Percentiles rank a stretch among this genome's conserved stretches.
These are phyloP conservation scores for Cladophialophora carrionii DNA, from an alignment of 2,329 filamentous ascomycete species.

Conservation along the genomic window DNA sequence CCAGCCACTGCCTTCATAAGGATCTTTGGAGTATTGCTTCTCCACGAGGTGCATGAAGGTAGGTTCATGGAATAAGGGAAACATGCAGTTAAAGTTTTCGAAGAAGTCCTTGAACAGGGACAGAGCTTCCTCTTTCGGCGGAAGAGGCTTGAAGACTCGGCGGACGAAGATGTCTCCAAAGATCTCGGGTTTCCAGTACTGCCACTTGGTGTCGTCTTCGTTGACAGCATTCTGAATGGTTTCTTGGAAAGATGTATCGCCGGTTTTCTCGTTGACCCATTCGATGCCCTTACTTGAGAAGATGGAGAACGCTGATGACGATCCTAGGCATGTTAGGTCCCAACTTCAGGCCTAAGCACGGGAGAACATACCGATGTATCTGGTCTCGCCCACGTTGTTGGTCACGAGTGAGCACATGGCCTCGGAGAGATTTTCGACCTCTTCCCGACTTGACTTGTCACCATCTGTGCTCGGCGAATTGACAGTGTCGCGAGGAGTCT, in stretches of 20 bases:
- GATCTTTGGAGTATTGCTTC: constrained; percentile 87
- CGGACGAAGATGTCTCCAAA: constrained; percentile 90
- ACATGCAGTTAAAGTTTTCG: constrained; percentile 99
- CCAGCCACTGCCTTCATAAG: constrained; percentile 95
- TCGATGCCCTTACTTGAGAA: constrained; percentile 98
- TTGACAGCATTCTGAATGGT: constrained; percentile 81
- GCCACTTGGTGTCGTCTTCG: constrained; percentile 90
- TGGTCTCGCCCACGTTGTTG: constrained; percentile 89
- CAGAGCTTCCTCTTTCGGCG: constrained; percentile 81
- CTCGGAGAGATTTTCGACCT: constrained; percentile 87
- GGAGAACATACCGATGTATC: constrained; percentile 79
- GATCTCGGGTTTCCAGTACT: constrained; percentile 96
- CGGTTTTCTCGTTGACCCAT: constrained; percentile 97
- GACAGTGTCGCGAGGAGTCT: constrained; percentile 43
- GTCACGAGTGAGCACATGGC: constrained; percentile 99
- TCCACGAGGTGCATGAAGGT: constrained; percentile 98
- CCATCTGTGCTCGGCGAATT: constrained; percentile 31
- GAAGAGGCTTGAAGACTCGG: constrained; percentile 79
- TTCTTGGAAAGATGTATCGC: constrained; percentile 89
- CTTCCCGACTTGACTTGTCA: constrained; percentile 49
- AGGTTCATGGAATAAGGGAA: constrained; percentile 93
- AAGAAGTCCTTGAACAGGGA: constrained; percentile 93
- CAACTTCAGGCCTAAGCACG: constrained; percentile 1
- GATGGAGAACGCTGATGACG: constrained; percentile 96
- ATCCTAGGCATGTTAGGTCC: constrained; percentile 61